phyloP scores from a whole-genome alignment of 1,284 basidiomycete species.

The Leccinum fallax region DNA sequence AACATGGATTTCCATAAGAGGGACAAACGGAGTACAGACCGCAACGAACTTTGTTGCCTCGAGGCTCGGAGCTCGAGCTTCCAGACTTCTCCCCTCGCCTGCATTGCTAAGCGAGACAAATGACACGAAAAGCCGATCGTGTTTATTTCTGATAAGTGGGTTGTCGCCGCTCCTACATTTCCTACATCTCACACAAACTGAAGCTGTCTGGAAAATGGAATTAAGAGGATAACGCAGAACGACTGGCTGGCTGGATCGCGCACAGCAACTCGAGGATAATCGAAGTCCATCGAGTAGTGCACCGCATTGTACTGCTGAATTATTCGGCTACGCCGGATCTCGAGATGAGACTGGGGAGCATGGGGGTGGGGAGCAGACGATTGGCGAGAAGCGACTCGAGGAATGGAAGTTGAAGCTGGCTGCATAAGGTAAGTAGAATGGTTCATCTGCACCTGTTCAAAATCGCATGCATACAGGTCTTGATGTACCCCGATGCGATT shows the following conservation, averaged over 20 bases:
- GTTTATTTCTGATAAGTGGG: background rate
- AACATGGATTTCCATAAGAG: background rate
- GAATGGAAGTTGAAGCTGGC: conserved; percentile 14
- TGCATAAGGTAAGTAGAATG: background rate
- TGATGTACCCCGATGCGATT: background rate
- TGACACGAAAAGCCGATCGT: background rate
- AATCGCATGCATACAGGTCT: background rate
- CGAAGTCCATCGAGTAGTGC: background rate
- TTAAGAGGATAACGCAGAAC: background rate
- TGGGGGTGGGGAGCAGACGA: background rate
- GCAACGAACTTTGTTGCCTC: background rate
- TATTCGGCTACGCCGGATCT: background rate
- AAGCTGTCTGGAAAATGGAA: conserved; percentile 7
- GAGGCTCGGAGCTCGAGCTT: conserved; percentile 8
- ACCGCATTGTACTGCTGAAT: background rate
- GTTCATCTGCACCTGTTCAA: background rate
- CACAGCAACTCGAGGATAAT: background rate
- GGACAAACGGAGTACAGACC: background rate
- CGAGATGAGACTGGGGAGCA: background rate
- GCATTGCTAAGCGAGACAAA: background rate
- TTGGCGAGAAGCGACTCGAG: background rate
- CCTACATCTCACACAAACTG: background rate
- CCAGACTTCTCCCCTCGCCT: background rate
- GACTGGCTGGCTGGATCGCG: background rate
- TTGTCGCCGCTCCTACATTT: background rate